phyloP scores from a whole-genome alignment of 2,329 filamentous ascomycete genomes.

The Penicillium aurantiogriseum region DNA sequence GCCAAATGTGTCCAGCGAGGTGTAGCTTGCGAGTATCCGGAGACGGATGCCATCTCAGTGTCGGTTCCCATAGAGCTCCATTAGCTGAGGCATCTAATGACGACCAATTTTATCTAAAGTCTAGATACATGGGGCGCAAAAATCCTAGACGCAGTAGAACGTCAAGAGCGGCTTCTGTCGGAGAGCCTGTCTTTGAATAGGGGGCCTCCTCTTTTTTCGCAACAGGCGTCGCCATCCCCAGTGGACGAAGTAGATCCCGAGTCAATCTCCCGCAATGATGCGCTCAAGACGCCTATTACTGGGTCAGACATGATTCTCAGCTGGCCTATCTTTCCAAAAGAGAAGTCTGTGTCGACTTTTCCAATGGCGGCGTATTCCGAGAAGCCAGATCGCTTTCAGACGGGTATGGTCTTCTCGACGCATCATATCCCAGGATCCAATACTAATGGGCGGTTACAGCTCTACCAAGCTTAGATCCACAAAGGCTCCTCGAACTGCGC shows the following conservation, averaged over 20 bases:
- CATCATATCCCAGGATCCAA: not conserved
- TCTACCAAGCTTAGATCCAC: constrained; percentile 19
- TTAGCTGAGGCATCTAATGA: constrained; percentile 11
- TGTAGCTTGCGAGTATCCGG: constrained; percentile 26
- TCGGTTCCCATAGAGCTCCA: constrained; percentile 16
- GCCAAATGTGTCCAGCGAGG: constrained; percentile 27
- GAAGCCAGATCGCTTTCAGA: constrained; percentile 22
- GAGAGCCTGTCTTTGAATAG: constrained; percentile 12
- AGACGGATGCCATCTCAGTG: constrained; percentile 26
- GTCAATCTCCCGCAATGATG: constrained; percentile 27
- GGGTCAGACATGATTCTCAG: constrained; percentile 29
- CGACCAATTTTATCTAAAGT: constrained; percentile 14
- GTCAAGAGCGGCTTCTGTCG: constrained; percentile 23
- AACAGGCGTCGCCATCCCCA: constrained; percentile 11
- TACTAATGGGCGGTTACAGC: constrained; percentile 1
- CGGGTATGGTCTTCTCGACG: constrained; percentile 10
- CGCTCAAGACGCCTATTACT: constrained; percentile 26
- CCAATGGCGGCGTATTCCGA: constrained; percentile 24
- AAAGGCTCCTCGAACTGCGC: constrained; percentile 23
- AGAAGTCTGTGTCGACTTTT: constrained; percentile 26
- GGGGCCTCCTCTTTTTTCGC: constrained; percentile 4
- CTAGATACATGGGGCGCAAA: constrained; percentile 25
- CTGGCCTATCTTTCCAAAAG: constrained; percentile 27
- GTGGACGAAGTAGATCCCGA: constrained; percentile 25
- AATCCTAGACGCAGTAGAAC: constrained; percentile 26